Evolutionary conservation across 2,329 filamentous ascomycete species (phyloP).

Genomic region (Colletotrichum sp.): DNA sequence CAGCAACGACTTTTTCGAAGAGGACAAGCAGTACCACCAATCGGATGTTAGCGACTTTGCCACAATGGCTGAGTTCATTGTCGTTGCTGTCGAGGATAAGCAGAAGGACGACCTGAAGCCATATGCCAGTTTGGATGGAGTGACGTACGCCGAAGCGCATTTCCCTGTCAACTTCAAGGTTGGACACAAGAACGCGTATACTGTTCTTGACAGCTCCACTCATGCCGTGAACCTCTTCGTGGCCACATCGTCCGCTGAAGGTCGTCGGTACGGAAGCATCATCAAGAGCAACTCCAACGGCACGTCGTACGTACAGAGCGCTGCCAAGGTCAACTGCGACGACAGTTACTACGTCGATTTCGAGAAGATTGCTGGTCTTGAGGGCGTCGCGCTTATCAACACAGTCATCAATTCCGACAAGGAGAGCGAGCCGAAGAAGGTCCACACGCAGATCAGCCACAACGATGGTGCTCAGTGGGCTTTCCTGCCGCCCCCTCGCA

Average conservation of each 20-base stretch:
- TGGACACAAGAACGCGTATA: slow-evolving; percentile 82
- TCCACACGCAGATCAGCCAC: slow-evolving; percentile 93
- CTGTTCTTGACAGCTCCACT: slow-evolving; percentile 91
- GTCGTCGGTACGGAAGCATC: slow-evolving; percentile 80
- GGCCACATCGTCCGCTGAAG: slow-evolving; percentile 70
- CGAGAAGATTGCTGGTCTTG: slow-evolving; percentile 91
- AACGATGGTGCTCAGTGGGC: slow-evolving; percentile 94
- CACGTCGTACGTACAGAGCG: slow-evolving; percentile 88
- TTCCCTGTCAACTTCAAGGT: slow-evolving; percentile 89
- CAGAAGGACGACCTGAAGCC: slow-evolving; percentile 72
- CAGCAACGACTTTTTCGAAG: slow-evolving; percentile 79
- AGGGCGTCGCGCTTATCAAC: slow-evolving; percentile 90
- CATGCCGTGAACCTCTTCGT: slow-evolving; percentile 96
- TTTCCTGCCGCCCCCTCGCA: slow-evolving; percentile 73
- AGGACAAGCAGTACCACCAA: slow-evolving; percentile 66
- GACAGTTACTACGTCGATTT: slow-evolving; percentile 84
- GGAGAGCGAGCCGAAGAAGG: slow-evolving; percentile 72
- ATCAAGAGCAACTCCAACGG: slow-evolving; percentile 99
- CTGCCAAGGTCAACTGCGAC: slow-evolving; percentile 83
- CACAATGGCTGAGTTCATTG: slow-evolving; percentile 95
- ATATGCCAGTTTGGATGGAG: slow-evolving; percentile 86
- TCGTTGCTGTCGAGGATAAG: slow-evolving; percentile 78
- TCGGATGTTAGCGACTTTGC: slow-evolving; percentile 83
- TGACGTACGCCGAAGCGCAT: slow-evolving; percentile 78
- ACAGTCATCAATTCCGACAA: slow-evolving; percentile 77